Evolutionary conservation across 2,329 filamentous ascomycete species (phyloP).

Genomic region (Macroventuria anomochaeta): DNA sequence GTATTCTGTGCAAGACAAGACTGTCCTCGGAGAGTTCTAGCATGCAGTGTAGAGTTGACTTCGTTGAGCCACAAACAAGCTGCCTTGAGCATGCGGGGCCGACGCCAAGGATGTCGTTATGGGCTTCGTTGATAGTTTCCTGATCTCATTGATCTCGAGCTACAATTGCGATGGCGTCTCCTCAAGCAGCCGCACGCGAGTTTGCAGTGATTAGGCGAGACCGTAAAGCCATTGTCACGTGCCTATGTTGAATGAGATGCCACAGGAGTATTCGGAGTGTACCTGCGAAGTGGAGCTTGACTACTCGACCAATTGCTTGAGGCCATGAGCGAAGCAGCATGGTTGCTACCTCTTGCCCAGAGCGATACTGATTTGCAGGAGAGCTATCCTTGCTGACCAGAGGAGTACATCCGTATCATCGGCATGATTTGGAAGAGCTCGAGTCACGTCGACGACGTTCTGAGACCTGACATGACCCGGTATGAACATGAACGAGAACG

Average conservation of each 20-base stretch:
- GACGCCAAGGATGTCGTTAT: not conserved
- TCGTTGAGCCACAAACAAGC: not conserved
- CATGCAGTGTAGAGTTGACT: not conserved
- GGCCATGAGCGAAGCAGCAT: not conserved
- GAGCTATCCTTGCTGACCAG: not conserved
- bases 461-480: not conserved
- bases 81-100: constrained; percentile 6
- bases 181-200: not conserved
- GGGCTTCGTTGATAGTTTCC: not conserved
- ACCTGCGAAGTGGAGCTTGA: not conserved
- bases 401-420: too few relatives aligned
- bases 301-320: not conserved
- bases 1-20: not conserved
- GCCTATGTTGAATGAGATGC: not conserved
- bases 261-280: not conserved
- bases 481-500: not conserved
- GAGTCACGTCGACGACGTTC: not conserved
- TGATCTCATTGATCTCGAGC: not conserved
- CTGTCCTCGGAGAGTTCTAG: not conserved
- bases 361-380: too few relatives aligned
- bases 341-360: too few relatives aligned
- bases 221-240: not conserved
- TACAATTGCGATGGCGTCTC: not conserved
- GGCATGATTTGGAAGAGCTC: not conserved
- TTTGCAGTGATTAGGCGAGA: not conserved